Conservation (phyloP, 768 basidiomycete genomes). For the Mycena polygramma region DNA sequence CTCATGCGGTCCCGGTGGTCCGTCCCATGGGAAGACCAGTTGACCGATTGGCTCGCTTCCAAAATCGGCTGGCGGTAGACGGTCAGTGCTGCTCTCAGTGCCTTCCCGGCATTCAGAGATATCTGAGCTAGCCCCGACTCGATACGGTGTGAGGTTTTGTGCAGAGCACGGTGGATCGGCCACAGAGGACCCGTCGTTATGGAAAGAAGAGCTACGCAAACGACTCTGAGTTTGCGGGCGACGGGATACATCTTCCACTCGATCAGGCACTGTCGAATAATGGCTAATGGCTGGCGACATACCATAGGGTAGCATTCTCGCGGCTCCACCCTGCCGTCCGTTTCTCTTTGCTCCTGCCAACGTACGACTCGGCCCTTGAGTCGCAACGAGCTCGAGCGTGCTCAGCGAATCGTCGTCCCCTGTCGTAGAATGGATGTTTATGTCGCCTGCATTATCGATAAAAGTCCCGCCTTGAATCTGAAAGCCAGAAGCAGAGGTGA, state of each 20-base stretch:
- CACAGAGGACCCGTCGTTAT: background rate
- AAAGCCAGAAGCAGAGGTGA: background rate
- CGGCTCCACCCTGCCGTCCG: background rate
- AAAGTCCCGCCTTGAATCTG: constrained; percentile 12
- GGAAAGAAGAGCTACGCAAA: background rate
- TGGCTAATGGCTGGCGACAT: background rate
- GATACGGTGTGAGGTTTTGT: too few relatives aligned
- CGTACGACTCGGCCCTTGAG: too few relatives aligned
- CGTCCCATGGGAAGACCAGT: too few relatives aligned
- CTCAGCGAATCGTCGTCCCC: background rate
- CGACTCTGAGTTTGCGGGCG: background rate
- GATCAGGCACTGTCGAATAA: background rate
- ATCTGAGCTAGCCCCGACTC: too few relatives aligned
- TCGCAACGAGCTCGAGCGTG: too few relatives aligned
- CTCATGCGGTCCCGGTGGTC: too few relatives aligned
- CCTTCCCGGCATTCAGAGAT: background rate
- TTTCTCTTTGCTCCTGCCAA: background rate
- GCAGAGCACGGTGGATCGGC: too few relatives aligned
- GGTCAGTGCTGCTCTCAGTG: background rate
- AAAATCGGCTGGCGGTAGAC: too few relatives aligned
- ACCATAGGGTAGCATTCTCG: background rate
- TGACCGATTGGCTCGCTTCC: too few relatives aligned
- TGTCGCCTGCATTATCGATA: background rate
- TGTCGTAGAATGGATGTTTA: background rate
- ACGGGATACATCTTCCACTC: background rate